Base-by-base conservation (phyloP, 23 red algal species). In the Agarophyton chilense region DNA sequence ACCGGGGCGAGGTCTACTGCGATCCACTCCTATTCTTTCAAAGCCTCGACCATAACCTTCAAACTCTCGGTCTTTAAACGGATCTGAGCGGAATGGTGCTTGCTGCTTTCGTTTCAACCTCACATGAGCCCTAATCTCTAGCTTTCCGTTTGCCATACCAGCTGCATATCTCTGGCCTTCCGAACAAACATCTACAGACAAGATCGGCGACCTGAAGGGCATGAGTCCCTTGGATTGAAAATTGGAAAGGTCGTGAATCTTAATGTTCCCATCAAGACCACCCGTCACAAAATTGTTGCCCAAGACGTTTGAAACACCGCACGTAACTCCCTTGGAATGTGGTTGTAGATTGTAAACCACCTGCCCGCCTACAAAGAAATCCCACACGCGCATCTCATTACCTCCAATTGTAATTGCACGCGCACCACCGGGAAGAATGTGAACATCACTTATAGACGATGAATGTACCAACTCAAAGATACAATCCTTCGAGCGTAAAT, bases 251-350 rank as follows among this genome's bases (percentile, higher is more conserved):
- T 99, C 79, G 77, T 99, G 87, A 45, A 96, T 78, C 52, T 99
- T 96, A 8, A 99, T 22, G 31, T 67, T 50, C 25, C 83, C 90
- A 79, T 99, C 97, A 31, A 99, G 84, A 1, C 92, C 93, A 28
- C 72, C 97, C 12, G 93, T 95, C 26, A 96, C 16, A 32, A 99
- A 71, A 4, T 60, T 60, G n/a, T 85, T 62, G 40, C 80, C 75
- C 2, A 40, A 40, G 7, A 47, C 60, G 43, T 83, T 60, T 68
- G 94, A 49, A 11, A 72, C 77, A 12, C 73, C 81, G 36, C 72
- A 88, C 14, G 84, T 96, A 10, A 96, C 93, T 21, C 93, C 88
- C 79, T 96, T 95, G 2, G 92, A 54, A 87, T 99, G 97, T 45
- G 51, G 82, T 25, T 61, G 10, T 53, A 95, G 47, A 11, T 40